Evolutionary conservation across 306 rosid genomes (phyloP), one percentile per base, ranked within the genome.

Genomic region (Canavalia ensiformis): DNA sequence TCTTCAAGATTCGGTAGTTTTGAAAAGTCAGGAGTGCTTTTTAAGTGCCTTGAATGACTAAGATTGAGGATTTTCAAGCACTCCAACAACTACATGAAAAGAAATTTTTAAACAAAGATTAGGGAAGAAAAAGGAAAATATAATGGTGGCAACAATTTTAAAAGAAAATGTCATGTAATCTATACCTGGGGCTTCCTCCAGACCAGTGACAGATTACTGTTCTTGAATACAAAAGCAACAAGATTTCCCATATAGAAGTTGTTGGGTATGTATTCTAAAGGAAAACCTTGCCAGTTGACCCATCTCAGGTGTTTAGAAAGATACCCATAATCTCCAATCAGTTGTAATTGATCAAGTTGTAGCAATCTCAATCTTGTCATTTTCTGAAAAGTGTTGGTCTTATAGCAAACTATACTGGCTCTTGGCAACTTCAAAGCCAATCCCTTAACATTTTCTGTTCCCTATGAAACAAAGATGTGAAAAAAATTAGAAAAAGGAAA

Each of bases 301-400:
- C 87, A 88, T 34, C 75, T 83, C 4, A 85, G 5, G 13, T 73
- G 8, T 52, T 77, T 10, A 4, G 82, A 52, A 76, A 90, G 35
- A 72, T 76, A 41, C 49, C 39, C 65, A 72, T 33, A 81, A 51
- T 76, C 87, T 63, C 88, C 87, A 1, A 0, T 35, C 8, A 87
- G 51, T 3, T 76, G 28, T 2, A 85, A 88, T 33, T 6, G 1
- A 31, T 39, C 51, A 3, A 90, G 84, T 49, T 76, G 77, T 7
- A 90, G 76, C 52, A 91, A 79, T 77, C 89, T 86, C 8, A 91
- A 45, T 4, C 8, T 82, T 18, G 62, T 42, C 91, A 89, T 91
- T 5, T 60, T 2, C 44, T 11, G 5, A 67, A 91, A 87, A 44
- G 87, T 62, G 30, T 72, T 2, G 8, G 90, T 42, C 2, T 4